phyloP scores from a whole-genome alignment of 139 green algal species.

The Zygnema cylindricum region DNA sequence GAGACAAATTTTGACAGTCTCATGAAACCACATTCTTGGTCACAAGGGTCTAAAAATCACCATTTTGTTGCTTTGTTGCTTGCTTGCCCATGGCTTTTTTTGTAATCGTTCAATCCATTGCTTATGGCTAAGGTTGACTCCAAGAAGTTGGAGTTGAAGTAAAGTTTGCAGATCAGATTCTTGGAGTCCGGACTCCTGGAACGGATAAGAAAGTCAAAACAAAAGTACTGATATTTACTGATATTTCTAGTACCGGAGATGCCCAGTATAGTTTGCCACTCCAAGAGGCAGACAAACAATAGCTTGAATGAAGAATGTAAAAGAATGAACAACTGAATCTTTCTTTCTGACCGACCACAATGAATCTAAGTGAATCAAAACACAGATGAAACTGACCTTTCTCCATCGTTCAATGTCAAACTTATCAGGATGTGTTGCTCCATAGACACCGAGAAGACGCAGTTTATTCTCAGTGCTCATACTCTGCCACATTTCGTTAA shows the following conservation, averaged over 20 bases:
- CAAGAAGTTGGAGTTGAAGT: background rate
- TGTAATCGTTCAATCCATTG: background rate
- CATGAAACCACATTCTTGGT: too few relatives aligned
- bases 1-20: too few relatives aligned
- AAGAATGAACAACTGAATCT: too few relatives aligned
- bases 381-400: background rate
- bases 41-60: too few relatives aligned
- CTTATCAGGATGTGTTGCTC: constrained; percentile 92
- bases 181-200: background rate
- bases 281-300: too few relatives aligned
- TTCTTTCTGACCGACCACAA: too few relatives aligned
- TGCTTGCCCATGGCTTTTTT: background rate
- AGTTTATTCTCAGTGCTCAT: constrained; percentile 74
- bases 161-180: background rate
- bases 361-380: too few relatives aligned
- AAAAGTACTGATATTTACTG: too few relatives aligned
- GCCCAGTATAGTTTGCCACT: too few relatives aligned
- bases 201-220: background rate
- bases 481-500: background rate
- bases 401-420: constrained; percentile 71
- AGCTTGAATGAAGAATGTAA: too few relatives aligned
- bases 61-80: background rate
- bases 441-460: constrained; percentile 92
- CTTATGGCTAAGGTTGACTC: background rate
- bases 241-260: too few relatives aligned